phyloP scores from a whole-genome alignment of 2,329 filamentous ascomycete species.

The Penicillium thymicola region DNA sequence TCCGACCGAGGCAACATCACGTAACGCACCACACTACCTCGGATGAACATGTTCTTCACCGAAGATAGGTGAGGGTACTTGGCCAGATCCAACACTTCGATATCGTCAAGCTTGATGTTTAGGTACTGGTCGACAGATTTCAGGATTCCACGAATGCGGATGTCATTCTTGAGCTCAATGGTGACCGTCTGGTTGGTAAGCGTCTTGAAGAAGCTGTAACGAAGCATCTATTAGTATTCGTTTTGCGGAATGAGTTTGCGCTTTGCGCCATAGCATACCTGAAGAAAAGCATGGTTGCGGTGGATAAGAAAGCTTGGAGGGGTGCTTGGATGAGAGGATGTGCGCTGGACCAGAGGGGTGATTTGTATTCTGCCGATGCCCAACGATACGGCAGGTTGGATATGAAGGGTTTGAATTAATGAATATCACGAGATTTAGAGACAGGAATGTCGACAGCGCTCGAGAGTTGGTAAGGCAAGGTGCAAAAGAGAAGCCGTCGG shows the following conservation, averaged over 20 bases:
- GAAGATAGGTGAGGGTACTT: conserved; percentile 90
- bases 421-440: not conserved
- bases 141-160: conserved; percentile 89
- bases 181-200: conserved; percentile 96
- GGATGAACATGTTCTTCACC: conserved; percentile 94
- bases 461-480: not conserved
- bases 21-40: conserved; percentile 88
- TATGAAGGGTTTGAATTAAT: too few species aligned
- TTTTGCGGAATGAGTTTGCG: not conserved
- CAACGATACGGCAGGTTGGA: not conserved
- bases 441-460: not conserved
- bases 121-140: conserved; percentile 99
- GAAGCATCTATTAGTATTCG: not conserved
- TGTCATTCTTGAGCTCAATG: conserved; percentile 99
- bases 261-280: conserved; percentile 36
- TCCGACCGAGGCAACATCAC: conserved; percentile 79
- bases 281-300: conserved; percentile 51
- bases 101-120: conserved; percentile 98
- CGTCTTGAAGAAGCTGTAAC: conserved; percentile 91
- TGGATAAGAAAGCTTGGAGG: conserved; percentile 6
- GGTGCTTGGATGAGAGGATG: not conserved
- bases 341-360: not conserved
- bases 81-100: conserved; percentile 85
- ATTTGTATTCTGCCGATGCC: not conserved
- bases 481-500: conserved; percentile 4